Base-by-base conservation (phyloP, 1,284 basidiomycete species). In the Albatrellus sp. region DNA sequence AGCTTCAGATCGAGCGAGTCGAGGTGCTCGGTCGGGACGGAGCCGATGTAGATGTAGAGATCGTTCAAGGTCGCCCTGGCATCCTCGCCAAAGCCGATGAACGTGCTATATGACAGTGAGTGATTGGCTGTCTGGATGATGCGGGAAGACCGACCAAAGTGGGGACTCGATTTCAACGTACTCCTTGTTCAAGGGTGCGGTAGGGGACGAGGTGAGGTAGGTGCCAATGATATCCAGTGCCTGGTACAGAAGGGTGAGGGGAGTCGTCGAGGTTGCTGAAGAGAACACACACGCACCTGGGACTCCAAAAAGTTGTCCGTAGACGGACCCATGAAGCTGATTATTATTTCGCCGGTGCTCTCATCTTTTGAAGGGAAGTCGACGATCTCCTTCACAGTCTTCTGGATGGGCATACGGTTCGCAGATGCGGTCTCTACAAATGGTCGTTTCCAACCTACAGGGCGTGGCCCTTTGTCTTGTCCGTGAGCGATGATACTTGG, bases 331-430 rank as follows among this genome's bases (percentile, higher is more conserved):
- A 88, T 69, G 68, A 83, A 96, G 16, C 70, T 76, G 46, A 97
- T 72, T 38, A 77, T 68, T 6, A 98, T 59, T 66, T 98, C 92
- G 35, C 96, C 94, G 51, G 90, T 73, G 47, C 85, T 91, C 68
- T 98, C 96, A 60, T 98, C 94, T 62, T 90, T 81, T 63, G 98
- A 96, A n/a, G 96, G 96, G 57, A 99, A 99, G 54, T 94, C 87
- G 29, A 98, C 78, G 0, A 73, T 69, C 46, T 81, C 74, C 49
- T 73, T 77, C 40, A 70, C 58, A 2, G 75, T 72, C 48, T 73
- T 59, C 8, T 68, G 46, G 20, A 90, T 72, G 5, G 73, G 70
- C 3, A 73, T 68, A 9, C 85, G 72, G 11, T 68, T 60, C 1
- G 82, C 77, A 48, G 86, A 91, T 1, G 77, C 54, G 0, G 93